Conservation (phyloP, 2,329 filamentous ascomycete genomes). For the Teratosphaeria gauchensis region DNA sequence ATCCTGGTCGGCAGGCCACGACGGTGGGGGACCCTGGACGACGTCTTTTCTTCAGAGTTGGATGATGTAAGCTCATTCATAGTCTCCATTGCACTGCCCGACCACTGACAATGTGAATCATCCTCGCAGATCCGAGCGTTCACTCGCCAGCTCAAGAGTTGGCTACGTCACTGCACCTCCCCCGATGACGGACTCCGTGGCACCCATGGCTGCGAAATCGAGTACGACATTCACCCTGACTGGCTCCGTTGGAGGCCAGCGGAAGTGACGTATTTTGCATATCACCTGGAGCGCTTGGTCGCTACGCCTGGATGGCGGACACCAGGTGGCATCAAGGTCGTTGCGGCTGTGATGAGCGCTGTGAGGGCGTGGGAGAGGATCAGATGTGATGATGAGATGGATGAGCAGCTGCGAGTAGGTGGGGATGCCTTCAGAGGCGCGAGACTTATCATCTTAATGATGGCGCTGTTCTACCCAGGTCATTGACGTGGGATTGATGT, state of each 20-base stretch:
- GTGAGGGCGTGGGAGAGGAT: neutral
- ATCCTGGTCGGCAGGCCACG: neutral
- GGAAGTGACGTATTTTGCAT: neutral
- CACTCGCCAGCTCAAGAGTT: neutral
- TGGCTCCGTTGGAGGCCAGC: neutral
- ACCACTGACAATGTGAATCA: no score
- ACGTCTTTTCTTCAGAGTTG: no score
- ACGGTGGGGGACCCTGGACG: neutral
- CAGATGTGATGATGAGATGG: no score
- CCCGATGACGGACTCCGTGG: neutral
- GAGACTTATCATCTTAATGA: no score
- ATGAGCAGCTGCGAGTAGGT: no score
- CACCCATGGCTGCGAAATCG: neutral
- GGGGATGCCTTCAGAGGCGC: no score
- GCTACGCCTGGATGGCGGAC: neutral
- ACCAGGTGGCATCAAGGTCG: neutral
- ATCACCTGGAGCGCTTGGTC: neutral
- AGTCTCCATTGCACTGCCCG: no score
- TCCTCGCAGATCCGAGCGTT: no score
- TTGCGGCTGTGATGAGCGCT: neutral
- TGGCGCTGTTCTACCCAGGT: no score
- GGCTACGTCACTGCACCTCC: neutral
- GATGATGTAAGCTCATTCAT: no score
- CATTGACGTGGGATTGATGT: no score
- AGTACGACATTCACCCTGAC: neutral